Percentiles rank a stretch among this genome's conserved stretches.
Evolutionary conservation across 225 moss, liverwort and hornwort species (phyloP).

Genomic region (Pseudoscleropodium purum): DNA sequence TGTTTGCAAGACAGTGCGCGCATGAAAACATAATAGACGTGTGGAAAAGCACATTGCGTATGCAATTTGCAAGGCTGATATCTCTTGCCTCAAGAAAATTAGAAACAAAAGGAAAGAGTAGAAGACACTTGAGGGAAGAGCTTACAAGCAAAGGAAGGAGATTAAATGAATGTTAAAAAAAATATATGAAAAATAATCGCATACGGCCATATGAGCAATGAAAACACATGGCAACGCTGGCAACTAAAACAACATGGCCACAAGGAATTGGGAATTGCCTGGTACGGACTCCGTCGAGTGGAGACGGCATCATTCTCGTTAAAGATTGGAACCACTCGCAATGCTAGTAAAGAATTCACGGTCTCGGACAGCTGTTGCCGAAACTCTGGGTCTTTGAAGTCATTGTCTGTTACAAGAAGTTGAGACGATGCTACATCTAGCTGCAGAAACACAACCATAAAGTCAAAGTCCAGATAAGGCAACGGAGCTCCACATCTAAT

Average conservation of each 20-base stretch:
- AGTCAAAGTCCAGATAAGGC: background rate
- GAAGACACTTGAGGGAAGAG: background rate
- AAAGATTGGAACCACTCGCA: slow-evolving; percentile 80
- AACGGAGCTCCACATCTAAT: background rate
- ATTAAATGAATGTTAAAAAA: background rate
- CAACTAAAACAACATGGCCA: background rate
- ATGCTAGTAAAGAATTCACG: slow-evolving; percentile 43
- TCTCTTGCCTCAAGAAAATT: background rate
- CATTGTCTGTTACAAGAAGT: slow-evolving; percentile 83
- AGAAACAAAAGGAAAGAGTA: background rate
- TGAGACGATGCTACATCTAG: slow-evolving; percentile 82
- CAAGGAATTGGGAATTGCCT: slow-evolving; percentile 4
- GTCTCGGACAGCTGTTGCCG: slow-evolving; percentile 69
- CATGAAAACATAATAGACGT: background rate
- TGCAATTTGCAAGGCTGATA: background rate
- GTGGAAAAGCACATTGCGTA: background rate
- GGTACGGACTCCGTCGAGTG: slow-evolving; percentile 53
- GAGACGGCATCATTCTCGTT: slow-evolving; percentile 85
- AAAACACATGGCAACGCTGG: background rate
- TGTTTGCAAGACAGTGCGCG: slow-evolving; percentile 2
- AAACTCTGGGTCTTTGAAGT: slow-evolving; percentile 75
- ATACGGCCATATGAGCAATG: background rate
- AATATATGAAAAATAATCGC: background rate
- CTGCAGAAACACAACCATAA: slow-evolving; percentile 20
- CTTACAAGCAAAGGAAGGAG: background rate